Base-by-base conservation (phyloP, 164 flowering plant species). In the Aristolochia fimbriata region DNA sequence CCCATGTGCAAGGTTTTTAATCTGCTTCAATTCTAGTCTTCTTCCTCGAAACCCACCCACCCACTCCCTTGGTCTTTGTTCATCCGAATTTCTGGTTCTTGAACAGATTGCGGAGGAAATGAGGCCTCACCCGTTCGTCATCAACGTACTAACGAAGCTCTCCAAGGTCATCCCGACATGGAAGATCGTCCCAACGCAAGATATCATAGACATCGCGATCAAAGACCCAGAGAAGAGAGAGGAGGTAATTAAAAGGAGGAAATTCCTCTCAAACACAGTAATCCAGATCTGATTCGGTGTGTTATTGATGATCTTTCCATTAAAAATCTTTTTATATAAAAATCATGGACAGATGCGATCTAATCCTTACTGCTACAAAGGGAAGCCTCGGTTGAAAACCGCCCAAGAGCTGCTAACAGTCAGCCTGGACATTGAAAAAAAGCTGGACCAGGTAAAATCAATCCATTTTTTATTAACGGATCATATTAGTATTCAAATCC, bases 1-100 rank as follows among this genome's bases (percentile, higher is more conserved):
- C 98, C 98, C 61, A 92, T 92, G 98, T 89, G 96, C 68, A 92
- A 87, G 95, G 98, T 87, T 22, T 15, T 6, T 37, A 45, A 21
- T 46, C 51, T 59, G 15, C 27, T 25, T 15, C 51, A 43, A 23
- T 59, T 25, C 27, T 21, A 3, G n/a, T 55, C 30, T 25, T 15
- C 14, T 2, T 25, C 17, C 30, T 2, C 30, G 3, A 27, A 5
- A 27, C 5, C 5, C 2, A 27, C 30, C 30, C 30, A 27, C 30
- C 30, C 30, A 27, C 30, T 27, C 30, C 30, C 5, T 27, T 27
- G 3, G 30, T 27, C 30, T 27, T 55, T 30, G 15, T 21, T 15
- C 58, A 21, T 23, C 22, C 12, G 10, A 46, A 15, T 22, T 27
- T 62, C n/a, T 45, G 46, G 46, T 51, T 21, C n/a, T 52, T 49